Conservation (phyloP, 176 grass and related monocot species). For the Aegilops speltoides region DNA sequence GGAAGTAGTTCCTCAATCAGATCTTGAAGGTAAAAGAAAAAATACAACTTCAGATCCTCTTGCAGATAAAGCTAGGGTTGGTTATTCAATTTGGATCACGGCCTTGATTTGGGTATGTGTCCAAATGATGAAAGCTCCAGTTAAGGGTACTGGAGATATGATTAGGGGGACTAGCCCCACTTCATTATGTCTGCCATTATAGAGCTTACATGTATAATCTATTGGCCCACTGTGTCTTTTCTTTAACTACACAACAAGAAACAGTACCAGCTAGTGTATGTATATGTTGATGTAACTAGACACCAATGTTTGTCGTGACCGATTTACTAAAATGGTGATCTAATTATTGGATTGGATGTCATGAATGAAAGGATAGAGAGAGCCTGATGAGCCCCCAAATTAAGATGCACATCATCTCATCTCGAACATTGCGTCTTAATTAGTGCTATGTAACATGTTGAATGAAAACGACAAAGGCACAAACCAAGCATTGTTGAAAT, state of each 20-base stretch:
- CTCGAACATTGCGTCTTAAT: slow-evolving; percentile 7
- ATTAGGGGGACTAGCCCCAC: slow-evolving; percentile 55
- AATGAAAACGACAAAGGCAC: slow-evolving; percentile 34
- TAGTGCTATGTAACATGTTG: not conserved
- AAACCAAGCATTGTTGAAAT: slow-evolving; percentile 44
- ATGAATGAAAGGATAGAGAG: slow-evolving; percentile 6
- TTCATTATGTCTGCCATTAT: slow-evolving; percentile 54
- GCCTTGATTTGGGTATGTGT: slow-evolving; percentile 4
- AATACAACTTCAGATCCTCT: slow-evolving; percentile 15
- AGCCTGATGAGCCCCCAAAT: not conserved
- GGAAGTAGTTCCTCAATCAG: not conserved
- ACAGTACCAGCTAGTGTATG: slow-evolving; percentile 11
- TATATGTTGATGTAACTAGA: slow-evolving; percentile 15
- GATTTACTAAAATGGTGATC: slow-evolving; percentile 27
- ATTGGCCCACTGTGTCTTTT: slow-evolving; percentile 12
- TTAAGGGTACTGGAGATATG: slow-evolving; percentile 48
- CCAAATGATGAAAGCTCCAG: slow-evolving; percentile 47
- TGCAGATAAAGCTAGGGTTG: slow-evolving; percentile 30
- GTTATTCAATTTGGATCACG: slow-evolving; percentile 26
- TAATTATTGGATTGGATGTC: slow-evolving; percentile 36
- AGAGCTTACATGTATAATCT: slow-evolving; percentile 34
- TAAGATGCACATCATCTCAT: not conserved
- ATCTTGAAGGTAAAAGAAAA: slow-evolving; percentile 13
- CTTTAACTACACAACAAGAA: slow-evolving; percentile 25
- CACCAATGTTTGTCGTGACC: slow-evolving; percentile 28